These are phyloP conservation scores for Mallotus nudiflorus DNA, from an alignment of 345 rosid species.

Conservation along the genomic window DNA sequence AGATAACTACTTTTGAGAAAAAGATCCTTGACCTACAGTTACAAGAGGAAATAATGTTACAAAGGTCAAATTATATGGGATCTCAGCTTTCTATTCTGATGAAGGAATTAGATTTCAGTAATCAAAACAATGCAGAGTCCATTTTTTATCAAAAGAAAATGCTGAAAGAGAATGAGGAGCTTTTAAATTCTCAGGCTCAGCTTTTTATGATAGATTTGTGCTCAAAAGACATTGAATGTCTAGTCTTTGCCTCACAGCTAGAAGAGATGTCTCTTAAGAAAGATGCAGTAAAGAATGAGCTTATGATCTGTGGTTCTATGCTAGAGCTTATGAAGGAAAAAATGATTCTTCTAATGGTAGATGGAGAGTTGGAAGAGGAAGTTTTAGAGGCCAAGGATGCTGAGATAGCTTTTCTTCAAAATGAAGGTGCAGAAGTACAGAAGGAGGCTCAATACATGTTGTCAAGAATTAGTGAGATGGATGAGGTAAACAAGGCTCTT, in stretches of 20 bases:
- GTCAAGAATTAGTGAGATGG: constrained; percentile 36
- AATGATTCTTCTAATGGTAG: constrained; percentile 46
- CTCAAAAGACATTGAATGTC: constrained; percentile 71
- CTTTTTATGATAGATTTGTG: constrained; percentile 39
- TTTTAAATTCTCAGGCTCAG: constrained; percentile 57
- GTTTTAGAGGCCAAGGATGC: constrained; percentile 37
- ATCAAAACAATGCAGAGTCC: constrained; percentile 47
- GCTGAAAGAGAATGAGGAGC: constrained; percentile 47
- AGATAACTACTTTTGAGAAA: constrained; percentile 66
- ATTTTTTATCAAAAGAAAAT: constrained; percentile 54
- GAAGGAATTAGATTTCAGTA: constrained; percentile 71
- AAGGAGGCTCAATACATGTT: constrained; percentile 34
- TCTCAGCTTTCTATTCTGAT: constrained; percentile 72
- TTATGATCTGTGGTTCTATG: constrained; percentile 29
- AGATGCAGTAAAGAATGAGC: constrained; percentile 36
- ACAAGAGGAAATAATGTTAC: constrained; percentile 89
- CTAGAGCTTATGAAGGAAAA: constrained; percentile 54
- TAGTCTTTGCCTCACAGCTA: constrained; percentile 52
- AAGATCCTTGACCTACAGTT: constrained; percentile 61
- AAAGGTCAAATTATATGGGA: constrained; percentile 77
- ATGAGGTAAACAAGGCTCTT: constrained; percentile 35
- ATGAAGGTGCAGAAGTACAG: constrained; percentile 40
- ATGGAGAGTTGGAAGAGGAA: constrained; percentile 50
- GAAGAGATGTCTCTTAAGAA: constrained; percentile 46
- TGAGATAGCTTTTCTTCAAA: constrained; percentile 37